These are phyloP conservation scores for Stenogyne calaminthoides DNA, from an alignment of 305 asterid species.

Conservation along the genomic window DNA sequence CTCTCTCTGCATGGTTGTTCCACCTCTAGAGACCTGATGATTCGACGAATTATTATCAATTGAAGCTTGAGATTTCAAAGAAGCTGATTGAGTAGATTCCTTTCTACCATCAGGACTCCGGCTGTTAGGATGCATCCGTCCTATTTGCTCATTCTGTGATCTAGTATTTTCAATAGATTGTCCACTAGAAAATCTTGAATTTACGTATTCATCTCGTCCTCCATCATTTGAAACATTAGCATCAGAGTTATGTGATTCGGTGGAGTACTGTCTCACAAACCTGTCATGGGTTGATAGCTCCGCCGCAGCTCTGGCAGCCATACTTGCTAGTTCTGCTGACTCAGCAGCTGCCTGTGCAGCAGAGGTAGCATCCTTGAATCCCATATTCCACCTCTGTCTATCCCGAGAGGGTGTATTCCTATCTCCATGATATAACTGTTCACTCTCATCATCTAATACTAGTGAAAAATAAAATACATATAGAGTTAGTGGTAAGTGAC, in stretches of 20 bases:
- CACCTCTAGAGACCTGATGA: conserved; percentile 33
- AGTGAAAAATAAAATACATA: background rate
- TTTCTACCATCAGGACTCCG: conserved; percentile 31
- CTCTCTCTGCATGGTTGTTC: conserved; percentile 23
- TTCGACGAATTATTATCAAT: conserved; percentile 31
- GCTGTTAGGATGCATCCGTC: conserved; percentile 27
- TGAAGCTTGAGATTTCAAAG: conserved; percentile 46
- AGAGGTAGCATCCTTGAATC: conserved; percentile 82
- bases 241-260: conserved; percentile 40
- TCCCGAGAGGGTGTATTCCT: conserved; percentile 30
- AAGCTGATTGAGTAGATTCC: conserved; percentile 37
- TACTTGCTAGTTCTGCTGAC: conserved; percentile 80
- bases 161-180: conserved; percentile 34
- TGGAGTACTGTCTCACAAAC: conserved; percentile 39
- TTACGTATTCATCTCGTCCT: background rate
- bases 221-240: conserved; percentile 28
- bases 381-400: conserved; percentile 62
- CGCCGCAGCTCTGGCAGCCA: conserved; percentile 92
- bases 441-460: conserved; percentile 37
- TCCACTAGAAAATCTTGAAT: conserved; percentile 37
- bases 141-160: conserved; percentile 31
- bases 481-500: background rate
- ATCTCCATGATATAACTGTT: conserved; percentile 38
- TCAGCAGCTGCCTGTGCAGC: conserved; percentile 95
- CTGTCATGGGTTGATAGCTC: conserved; percentile 57